phyloP scores from a whole-genome alignment of 441 rosid species.

The Pelargonium australe region DNA sequence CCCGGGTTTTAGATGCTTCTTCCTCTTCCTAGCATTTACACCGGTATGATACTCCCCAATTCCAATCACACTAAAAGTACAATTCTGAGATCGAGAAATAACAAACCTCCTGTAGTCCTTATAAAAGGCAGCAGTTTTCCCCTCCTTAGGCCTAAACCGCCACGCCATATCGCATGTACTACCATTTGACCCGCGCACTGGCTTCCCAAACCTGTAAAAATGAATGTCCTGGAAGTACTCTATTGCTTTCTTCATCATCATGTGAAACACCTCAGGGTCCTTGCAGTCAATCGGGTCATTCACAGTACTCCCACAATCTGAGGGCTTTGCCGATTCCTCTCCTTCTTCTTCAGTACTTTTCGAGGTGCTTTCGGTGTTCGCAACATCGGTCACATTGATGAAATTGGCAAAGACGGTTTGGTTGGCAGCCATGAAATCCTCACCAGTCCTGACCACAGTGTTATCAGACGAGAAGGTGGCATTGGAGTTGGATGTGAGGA shows the following conservation, averaged over 20 bases:
- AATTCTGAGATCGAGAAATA: conserved; percentile 41
- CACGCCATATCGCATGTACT: conserved; percentile 86
- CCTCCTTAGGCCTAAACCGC: conserved; percentile 88
- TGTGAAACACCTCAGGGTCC: conserved; percentile 78
- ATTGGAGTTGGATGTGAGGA: conserved; percentile 67
- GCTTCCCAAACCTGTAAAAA: conserved; percentile 68
- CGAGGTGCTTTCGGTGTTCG: neutral
- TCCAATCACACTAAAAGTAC: conserved; percentile 52
- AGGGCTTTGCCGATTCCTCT: neutral
- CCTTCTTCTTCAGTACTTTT: neutral
- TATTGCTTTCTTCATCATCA: conserved; percentile 69
- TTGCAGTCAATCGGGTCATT: conserved; percentile 83
- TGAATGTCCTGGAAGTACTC: conserved; percentile 60
- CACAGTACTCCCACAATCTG: conserved; percentile 54
- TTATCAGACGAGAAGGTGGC: conserved; percentile 75
- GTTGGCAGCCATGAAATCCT: conserved; percentile 71
- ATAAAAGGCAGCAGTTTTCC: conserved; percentile 82
- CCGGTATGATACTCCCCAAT: conserved; percentile 87
- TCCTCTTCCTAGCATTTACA: conserved; percentile 55
- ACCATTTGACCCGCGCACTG: conserved; percentile 60
- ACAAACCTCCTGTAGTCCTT: conserved; percentile 91
- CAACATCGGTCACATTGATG: conserved; percentile 61
- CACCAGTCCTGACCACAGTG: conserved; percentile 70
- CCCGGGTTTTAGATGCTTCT: conserved; percentile 27
- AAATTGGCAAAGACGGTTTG: conserved; percentile 55